These are phyloP conservation scores for Penicillium sp. DNA, from an alignment of 2,329 filamentous ascomycete genomes.

Conservation along the genomic window DNA sequence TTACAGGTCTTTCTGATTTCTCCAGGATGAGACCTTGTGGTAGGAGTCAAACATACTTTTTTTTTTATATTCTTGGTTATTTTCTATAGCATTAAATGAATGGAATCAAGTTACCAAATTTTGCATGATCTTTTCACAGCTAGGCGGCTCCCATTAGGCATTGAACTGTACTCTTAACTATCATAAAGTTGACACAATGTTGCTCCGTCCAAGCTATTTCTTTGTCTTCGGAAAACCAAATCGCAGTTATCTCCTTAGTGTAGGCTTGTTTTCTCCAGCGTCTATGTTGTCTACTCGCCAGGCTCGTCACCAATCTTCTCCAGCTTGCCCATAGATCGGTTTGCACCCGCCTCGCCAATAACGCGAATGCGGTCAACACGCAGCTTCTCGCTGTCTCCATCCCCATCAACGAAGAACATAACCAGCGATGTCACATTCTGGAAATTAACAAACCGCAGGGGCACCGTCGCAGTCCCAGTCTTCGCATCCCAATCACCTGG, in stretches of 20 bases:
- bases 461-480: slow-evolving; percentile 62
- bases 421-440: slow-evolving; percentile 83
- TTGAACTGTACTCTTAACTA: not conserved
- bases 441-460: slow-evolving; percentile 89
- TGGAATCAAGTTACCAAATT: not conserved
- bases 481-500: slow-evolving; percentile 68
- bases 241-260: not conserved
- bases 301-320: slow-evolving; percentile 82
- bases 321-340: slow-evolving; percentile 84
- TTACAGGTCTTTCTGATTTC: slow-evolving; percentile 41
- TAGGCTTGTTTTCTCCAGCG: slow-evolving; percentile 24
- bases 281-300: slow-evolving; percentile 44
- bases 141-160: not conserved
- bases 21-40: slow-evolving; percentile 40
- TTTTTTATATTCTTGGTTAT: slow-evolving; percentile 2
- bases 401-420: slow-evolving; percentile 79
- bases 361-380: slow-evolving; percentile 56
- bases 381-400: slow-evolving; percentile 73
- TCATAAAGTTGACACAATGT: not conserved
- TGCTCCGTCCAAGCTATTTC: not conserved
- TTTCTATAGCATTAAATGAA: not conserved
- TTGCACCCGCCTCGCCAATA: slow-evolving; percentile 82
- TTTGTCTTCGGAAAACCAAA: not conserved
- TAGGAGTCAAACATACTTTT: slow-evolving; percentile 51
- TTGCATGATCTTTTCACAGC: not conserved